These are phyloP conservation scores for Talaromyces sp. DNA, from an alignment of 2,329 filamentous ascomycete genomes.

Conservation along the genomic window DNA sequence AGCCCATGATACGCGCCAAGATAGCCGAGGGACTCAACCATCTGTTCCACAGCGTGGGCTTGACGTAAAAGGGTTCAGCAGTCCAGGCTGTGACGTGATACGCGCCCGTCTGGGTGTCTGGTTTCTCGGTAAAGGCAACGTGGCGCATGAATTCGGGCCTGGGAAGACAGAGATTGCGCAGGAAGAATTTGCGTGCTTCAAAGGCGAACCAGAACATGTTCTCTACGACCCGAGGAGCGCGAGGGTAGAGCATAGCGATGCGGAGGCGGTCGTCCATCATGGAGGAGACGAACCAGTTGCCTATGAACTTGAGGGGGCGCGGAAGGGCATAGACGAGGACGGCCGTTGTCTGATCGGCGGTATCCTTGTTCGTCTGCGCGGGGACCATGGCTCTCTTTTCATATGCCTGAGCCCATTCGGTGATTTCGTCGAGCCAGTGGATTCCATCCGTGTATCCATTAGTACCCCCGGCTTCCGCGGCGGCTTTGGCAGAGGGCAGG, in stretches of 20 bases:
- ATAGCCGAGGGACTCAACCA: conserved; percentile 56
- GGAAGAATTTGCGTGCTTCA: conserved; percentile 50
- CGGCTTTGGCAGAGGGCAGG: conserved; percentile 19
- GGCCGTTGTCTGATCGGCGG: conserved; percentile 58
- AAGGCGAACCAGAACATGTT: conserved; percentile 49
- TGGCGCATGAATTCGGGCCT: conserved; percentile 44
- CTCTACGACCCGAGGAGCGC: conserved; percentile 34
- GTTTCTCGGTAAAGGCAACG: conserved; percentile 41
- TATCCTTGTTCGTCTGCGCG: conserved; percentile 46
- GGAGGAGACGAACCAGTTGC: conserved; percentile 51
- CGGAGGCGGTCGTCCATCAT: conserved; percentile 63
- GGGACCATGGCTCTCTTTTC: conserved; percentile 59
- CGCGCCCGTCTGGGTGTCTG: conserved; percentile 55
- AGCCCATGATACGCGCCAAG: conserved; percentile 46
- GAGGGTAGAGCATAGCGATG: conserved; percentile 59
- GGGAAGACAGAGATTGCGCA: conserved; percentile 60
- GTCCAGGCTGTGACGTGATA: conserved; percentile 52
- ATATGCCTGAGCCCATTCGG: conserved; percentile 53
- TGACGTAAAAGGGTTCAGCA: conserved; percentile 63
- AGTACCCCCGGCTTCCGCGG: conserved; percentile 32
- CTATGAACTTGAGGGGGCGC: conserved; percentile 44
- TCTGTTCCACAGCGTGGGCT: conserved; percentile 57
- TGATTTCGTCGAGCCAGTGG: conserved; percentile 52
- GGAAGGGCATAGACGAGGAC: conserved; percentile 59
- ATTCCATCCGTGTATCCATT: conserved; percentile 50